Evolutionary conservation across 148 eudicot species (phyloP).

Genomic region (Gaultheria prostrata): DNA sequence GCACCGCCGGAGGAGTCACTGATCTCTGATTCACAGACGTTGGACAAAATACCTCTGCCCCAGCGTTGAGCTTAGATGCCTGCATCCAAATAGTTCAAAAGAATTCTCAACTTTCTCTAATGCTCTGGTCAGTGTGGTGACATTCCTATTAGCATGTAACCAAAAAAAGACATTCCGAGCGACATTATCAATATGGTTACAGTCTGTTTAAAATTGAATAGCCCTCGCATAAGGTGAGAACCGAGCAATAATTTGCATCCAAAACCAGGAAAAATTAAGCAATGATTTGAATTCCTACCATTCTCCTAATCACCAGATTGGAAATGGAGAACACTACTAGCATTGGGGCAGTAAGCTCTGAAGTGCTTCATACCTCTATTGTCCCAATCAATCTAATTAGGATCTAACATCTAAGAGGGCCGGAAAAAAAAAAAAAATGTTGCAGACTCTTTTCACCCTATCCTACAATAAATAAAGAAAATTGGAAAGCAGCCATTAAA

Average conservation of each 20-base stretch:
- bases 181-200: not conserved
- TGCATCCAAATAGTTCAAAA: slow-evolving; percentile 24
- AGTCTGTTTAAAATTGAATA: not conserved
- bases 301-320: not conserved
- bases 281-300: not conserved
- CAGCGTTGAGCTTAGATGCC: slow-evolving; percentile 95
- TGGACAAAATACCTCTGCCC: slow-evolving; percentile 82
- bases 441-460: not conserved
- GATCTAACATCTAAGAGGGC: slow-evolving; percentile 9
- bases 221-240: not conserved
- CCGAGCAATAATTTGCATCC: not conserved
- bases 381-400: not conserved
- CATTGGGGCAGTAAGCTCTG: slow-evolving; percentile 5
- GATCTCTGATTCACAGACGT: slow-evolving; percentile 48
- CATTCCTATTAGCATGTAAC: not conserved
- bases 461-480: not conserved
- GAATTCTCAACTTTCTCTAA: slow-evolving; percentile 8
- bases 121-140: not conserved
- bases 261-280: not conserved
- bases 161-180: not conserved
- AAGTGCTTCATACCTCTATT: slow-evolving; percentile 10
- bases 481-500: not conserved
- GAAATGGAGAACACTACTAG: not conserved
- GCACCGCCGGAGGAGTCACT: slow-evolving; percentile 44
- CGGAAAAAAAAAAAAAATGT: not conserved